phyloP scores from a whole-genome alignment of 78 protist genomes.

The Dictyostelium intermedium region DNA sequence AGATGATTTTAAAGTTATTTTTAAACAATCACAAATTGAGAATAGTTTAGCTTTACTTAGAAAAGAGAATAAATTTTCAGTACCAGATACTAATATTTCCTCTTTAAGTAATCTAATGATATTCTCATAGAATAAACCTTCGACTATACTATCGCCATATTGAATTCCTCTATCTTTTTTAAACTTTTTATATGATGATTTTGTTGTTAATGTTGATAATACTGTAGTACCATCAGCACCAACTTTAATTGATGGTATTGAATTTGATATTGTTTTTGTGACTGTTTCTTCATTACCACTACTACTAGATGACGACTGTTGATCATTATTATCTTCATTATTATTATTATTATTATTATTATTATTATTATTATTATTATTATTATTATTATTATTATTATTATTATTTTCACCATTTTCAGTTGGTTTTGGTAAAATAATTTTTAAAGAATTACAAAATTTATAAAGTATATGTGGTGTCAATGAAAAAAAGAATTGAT shows the following conservation, averaged over 20 bases:
- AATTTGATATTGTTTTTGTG: neutral
- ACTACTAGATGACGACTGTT: neutral
- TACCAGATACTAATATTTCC: slow-evolving; percentile 10
- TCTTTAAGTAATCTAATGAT: neutral
- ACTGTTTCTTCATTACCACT: neutral
- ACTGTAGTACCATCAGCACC: slow-evolving; percentile 8
- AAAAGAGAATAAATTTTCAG: slow-evolving; percentile 17
- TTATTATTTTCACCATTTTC: neutral
- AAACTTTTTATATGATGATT: slow-evolving; percentile 3
- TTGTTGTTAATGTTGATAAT: slow-evolving; percentile 19
- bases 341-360: neutral
- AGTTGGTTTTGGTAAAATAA: neutral
- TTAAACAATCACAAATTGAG: neutral
- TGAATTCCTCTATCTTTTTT: neutral
- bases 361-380: neutral
- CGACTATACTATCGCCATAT: slow-evolving; percentile 6
- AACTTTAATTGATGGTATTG: neutral
- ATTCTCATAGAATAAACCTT: neutral
- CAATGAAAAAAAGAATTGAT: neutral
- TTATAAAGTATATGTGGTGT: slow-evolving; percentile 15
- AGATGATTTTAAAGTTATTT: neutral
- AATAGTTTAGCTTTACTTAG: neutral
- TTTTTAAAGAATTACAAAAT: slow-evolving; percentile 14
- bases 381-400: neutral
- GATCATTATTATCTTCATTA: neutral